Base-by-base conservation (phyloP, 495 filamentous ascomycete genomes). In the Haplographium delicatum region DNA sequence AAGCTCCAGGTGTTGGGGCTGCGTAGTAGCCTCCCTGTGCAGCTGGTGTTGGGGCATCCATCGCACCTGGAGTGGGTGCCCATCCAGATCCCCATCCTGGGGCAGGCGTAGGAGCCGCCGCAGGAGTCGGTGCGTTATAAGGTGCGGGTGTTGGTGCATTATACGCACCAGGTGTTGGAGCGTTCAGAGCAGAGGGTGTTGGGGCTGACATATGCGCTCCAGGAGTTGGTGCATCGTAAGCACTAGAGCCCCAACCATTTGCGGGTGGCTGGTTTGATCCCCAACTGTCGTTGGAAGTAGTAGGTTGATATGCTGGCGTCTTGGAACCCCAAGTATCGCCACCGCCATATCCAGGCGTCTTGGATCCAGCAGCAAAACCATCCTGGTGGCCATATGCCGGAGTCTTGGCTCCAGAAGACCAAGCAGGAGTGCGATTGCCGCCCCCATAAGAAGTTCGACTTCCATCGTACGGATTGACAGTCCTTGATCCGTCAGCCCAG, bases 381-480 rank as follows among this genome's bases (percentile, higher is more conserved):
- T 62, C 55, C 8, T 44, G 25, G 13, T 41, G 51, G 8, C 57
- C 57, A 64, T 85, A 86, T 18, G 78, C 81, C 3, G 85, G 88
- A 1, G 88, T 93, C 56, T 88, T 84, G 22, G 80, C 81, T 13
- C 83, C 79, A 4, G 85, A 78, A 35, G 82, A 82, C 58, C 82
- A 81, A 4, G 76, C 79, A 18, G 82, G 81, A 0, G 82, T 83
- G 27, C 79, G 74, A 48, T 77, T 79, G 69, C 75, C 16, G 69
- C 74, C 84, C 45, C 86, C 80, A 73, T 78, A 91, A 51, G 69
- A 77, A 8, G 85, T 93, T 27, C 87, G 80, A 58, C 71, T 85
- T 42, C 89, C 89, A 61, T 91, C 88, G 61, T 89, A 88, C 2
- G 84, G 81, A 47, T 88, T 88, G 19, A 81, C 79, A n/a, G 85